Evolutionary conservation across 441 rosid species (phyloP), one percentile per base, ranked within the genome.

Genomic region (Croton laevigatus): DNA sequence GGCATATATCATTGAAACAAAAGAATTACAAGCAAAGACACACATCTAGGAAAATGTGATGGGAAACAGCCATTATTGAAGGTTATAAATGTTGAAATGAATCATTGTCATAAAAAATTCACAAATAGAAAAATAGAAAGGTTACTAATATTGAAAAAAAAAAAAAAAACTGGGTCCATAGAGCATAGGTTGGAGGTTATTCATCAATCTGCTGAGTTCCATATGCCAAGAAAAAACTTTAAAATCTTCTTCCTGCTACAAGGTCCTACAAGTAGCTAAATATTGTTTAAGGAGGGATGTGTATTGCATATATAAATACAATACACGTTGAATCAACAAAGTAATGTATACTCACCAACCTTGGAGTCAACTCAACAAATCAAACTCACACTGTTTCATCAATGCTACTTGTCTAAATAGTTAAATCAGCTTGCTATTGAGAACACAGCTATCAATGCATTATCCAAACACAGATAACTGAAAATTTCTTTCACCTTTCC

Each of bases 1-100:
- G 59, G 63, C 77, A 53, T 14, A 55, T 36, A 78, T 51, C 36
- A 57, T 49, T 27, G 52, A 38, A 44, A 46, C 48, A 73, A 48
- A 70, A 36, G 58, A 71, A 51, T 23, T 22, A 40, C 38, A 76
- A 38, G 48, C 60, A 61, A 61, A 45, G 36, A 68, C 14, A 55
- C 14, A 55, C n/a, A 64, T 6, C 38, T 20, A 61, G 34, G 32
- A 40, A 7, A 27, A 62, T 34, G 54, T 54, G 40, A 68, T 3
- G 22, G 44, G 12, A 62, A 68, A 34, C 3, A 54, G 51, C 13
- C 40, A 73, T 19, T 60, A 14, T 62, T 8, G 44, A 52, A 6
- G 66, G 19, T 27, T 42, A 51, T 9, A 66, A 10, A 16, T 23
- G 46, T 45, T n/a, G 19, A 23, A 67, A 37, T 40, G 34, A 54